Conservation (phyloP, 345 rosid genomes). For the Balakata baccata region DNA sequence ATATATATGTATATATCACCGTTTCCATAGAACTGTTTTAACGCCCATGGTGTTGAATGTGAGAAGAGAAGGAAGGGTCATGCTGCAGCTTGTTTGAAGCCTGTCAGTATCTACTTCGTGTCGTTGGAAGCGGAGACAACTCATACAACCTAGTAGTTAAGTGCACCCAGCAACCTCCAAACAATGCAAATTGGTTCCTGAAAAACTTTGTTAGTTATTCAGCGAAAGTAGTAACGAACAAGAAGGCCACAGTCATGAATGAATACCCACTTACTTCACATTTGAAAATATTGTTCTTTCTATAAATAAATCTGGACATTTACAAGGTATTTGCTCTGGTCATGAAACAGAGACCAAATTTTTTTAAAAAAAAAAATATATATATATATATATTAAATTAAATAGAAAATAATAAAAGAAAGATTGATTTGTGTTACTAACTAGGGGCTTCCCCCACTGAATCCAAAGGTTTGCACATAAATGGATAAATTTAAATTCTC, state of each 20-base stretch:
- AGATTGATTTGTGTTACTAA: slow-evolving; percentile 22
- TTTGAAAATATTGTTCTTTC: neutral
- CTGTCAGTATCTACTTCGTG: too few species aligned
- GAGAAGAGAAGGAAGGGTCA: too few species aligned
- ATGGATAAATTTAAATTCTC: slow-evolving; percentile 22
- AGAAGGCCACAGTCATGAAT: neutral
- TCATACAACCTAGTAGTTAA: neutral
- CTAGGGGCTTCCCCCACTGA: slow-evolving; percentile 10
- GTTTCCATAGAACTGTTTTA: too few species aligned
- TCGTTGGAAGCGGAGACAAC: too few species aligned
- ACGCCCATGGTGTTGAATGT: too few species aligned
- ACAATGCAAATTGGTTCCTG: neutral
- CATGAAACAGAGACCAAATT: slow-evolving; percentile 25
- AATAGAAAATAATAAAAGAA: too few species aligned
- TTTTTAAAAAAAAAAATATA: too few species aligned
- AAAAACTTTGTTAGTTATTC: slow-evolving; percentile 4
- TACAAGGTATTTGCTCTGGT: slow-evolving; percentile 40
- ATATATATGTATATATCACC: too few species aligned
- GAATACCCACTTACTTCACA: neutral
- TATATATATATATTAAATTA: too few species aligned
- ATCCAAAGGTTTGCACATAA: slow-evolving; percentile 19
- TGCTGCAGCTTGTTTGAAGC: too few species aligned
- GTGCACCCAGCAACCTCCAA: neutral
- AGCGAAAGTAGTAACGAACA: neutral
- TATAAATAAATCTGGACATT: slow-evolving; percentile 31